Conservation (phyloP, 225 moss, liverwort and hornwort genomes). For the Physcomitrellopsis africana region DNA sequence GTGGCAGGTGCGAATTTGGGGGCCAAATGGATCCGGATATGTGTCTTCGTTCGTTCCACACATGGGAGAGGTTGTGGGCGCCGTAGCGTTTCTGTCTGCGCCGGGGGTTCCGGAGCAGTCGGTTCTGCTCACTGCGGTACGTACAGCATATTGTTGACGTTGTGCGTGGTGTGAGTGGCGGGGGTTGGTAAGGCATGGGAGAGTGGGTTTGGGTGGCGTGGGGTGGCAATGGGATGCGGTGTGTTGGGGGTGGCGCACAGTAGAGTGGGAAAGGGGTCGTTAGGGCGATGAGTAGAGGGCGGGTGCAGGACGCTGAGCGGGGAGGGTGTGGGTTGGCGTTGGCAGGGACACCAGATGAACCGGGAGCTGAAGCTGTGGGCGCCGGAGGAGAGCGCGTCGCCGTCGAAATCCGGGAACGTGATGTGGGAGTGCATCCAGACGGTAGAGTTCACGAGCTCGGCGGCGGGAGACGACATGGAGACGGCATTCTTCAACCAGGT, state of each 20-base stretch:
- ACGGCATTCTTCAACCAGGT: constrained; percentile 94
- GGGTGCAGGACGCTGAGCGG: constrained; percentile 7
- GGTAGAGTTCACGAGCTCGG: constrained; percentile 82
- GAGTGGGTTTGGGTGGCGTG: constrained; percentile 32
- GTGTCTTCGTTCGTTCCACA: constrained; percentile 77
- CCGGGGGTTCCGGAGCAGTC: constrained; percentile 73
- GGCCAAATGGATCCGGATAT: constrained; percentile 66
- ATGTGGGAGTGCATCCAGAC: constrained; percentile 91
- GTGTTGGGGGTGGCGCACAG: neutral
- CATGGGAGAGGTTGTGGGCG: constrained; percentile 82
- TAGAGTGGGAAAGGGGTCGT: neutral
- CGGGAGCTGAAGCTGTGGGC: constrained; percentile 97
- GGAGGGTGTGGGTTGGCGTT: constrained; percentile 18
- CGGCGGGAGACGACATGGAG: constrained; percentile 65
- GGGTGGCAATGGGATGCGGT: too few relatives aligned
- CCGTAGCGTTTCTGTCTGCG: constrained; percentile 85
- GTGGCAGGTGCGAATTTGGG: constrained; percentile 92
- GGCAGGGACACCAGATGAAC: constrained; percentile 80
- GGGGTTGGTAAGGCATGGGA: constrained; percentile 9
- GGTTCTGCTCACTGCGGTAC: constrained; percentile 89
- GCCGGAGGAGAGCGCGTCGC: constrained; percentile 60
- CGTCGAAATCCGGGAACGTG: constrained; percentile 66
- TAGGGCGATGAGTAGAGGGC: too few relatives aligned
- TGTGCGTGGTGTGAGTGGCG: constrained; percentile 14
- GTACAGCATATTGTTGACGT: neutral